A percentile compares a stretch with the other conserved stretches of the same genome.
These are phyloP conservation scores for Solanum gandarillasii DNA, from an alignment of 257 asterid species.

Conservation along the genomic window DNA sequence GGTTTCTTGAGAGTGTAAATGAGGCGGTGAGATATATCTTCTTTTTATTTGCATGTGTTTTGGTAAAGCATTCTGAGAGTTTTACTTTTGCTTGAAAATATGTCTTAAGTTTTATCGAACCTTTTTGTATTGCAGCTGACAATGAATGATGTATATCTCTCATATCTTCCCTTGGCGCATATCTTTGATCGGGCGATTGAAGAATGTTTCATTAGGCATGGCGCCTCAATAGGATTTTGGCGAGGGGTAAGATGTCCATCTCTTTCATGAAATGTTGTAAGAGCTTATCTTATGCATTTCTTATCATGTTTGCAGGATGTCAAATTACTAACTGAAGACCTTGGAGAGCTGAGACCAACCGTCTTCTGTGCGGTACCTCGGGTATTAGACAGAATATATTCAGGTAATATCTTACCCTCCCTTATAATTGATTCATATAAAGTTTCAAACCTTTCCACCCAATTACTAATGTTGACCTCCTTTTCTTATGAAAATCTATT, in stretches of 20 bases:
- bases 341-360: slow-evolving; percentile 76
- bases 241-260: slow-evolving; percentile 65
- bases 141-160: slow-evolving; percentile 59
- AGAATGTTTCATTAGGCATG: slow-evolving; percentile 66
- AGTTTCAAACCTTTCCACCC: neutral
- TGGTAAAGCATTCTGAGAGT: neutral
- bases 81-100: neutral
- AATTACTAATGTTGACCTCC: neutral
- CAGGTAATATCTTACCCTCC: slow-evolving; percentile 37
- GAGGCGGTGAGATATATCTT: slow-evolving; percentile 40
- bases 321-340: slow-evolving; percentile 77
- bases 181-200: slow-evolving; percentile 92
- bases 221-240: slow-evolving; percentile 98
- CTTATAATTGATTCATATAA: neutral
- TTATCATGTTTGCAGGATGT: slow-evolving; percentile 49
- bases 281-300: neutral
- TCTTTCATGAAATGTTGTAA: neutral
- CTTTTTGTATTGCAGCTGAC: slow-evolving; percentile 44
- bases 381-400: slow-evolving; percentile 72
- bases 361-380: slow-evolving; percentile 96
- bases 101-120: neutral
- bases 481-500: neutral
- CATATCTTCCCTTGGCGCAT: slow-evolving; percentile 97
- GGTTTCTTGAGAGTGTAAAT: slow-evolving; percentile 57
- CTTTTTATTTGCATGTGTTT: neutral